phyloP scores from a whole-genome alignment of 306 rosid genomes.

The Citrullus mucosospermus region DNA sequence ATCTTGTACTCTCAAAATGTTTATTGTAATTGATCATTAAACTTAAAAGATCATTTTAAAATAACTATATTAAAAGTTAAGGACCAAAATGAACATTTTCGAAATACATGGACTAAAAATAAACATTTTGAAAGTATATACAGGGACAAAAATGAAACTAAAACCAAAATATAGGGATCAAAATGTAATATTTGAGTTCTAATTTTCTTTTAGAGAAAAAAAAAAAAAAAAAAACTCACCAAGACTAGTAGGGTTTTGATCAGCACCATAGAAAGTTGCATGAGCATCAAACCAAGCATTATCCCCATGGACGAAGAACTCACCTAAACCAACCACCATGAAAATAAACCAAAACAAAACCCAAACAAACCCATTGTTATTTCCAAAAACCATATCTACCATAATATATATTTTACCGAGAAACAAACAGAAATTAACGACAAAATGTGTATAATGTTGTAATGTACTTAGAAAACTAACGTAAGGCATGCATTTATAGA shows the following conservation, averaged over 20 bases:
- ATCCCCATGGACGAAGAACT: conserved; percentile 8
- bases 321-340: not conserved
- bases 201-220: too few species aligned
- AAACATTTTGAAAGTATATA: too few species aligned
- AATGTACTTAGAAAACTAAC: not conserved
- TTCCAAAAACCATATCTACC: conserved; percentile 12
- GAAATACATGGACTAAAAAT: too few species aligned
- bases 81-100: too few species aligned
- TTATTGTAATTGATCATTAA: too few species aligned
- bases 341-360: conserved; percentile 12
- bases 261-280: conserved; percentile 79
- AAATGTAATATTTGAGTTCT: too few species aligned
- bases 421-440: conserved; percentile 2
- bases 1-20: too few species aligned
- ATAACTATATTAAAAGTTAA: too few species aligned
- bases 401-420: not conserved
- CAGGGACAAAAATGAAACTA: too few species aligned
- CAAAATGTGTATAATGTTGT: not conserved
- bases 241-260: conserved; percentile 50
- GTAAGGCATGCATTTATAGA: not conserved
- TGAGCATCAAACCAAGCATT: conserved; percentile 59
- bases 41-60: too few species aligned
- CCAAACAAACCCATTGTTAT: conserved; percentile 12
- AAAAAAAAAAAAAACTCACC: conserved; percentile 23
- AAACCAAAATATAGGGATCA: too few species aligned